phyloP scores from a whole-genome alignment of 768 basidiomycete species.

The Tylopilus felleus region DNA sequence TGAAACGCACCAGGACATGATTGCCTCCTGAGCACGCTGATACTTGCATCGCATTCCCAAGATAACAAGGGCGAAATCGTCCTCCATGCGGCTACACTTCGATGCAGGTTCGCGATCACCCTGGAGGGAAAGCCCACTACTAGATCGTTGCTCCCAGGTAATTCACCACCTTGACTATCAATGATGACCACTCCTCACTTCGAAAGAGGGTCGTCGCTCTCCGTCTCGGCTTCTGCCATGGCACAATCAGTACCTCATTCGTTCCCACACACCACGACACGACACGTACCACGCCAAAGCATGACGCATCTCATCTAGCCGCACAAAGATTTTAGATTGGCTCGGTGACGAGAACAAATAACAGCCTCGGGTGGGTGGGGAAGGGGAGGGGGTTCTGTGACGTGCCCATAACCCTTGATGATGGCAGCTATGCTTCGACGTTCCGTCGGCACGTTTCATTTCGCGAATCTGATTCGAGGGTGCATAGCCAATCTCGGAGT shows the following conservation, averaged over 20 bases:
- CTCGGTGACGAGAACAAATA: constrained; percentile 1
- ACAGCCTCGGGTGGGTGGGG: neutral
- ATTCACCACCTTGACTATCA: neutral
- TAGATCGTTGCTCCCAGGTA: neutral
- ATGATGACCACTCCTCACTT: neutral
- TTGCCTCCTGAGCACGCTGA: neutral
- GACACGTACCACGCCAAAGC: constrained; percentile 16
- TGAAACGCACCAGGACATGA: constrained; percentile 5
- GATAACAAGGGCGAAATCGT: neutral
- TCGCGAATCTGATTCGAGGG: constrained; percentile 26
- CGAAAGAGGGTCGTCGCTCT: neutral
- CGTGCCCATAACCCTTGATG: neutral
- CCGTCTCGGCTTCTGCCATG: constrained; percentile 8
- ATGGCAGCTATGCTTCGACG: neutral
- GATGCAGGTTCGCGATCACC: neutral
- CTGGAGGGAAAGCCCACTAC: constrained; percentile 1
- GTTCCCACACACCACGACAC: neutral
- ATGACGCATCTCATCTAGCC: constrained; percentile 21
- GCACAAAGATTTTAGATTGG: constrained; percentile 16
- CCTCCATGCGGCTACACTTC: neutral
- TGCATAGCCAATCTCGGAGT: constrained; percentile 20
- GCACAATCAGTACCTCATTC: neutral
- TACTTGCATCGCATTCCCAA: neutral
- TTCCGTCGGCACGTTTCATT: constrained; percentile 18
- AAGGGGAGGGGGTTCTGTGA: constrained; percentile 10